Percentiles rank a stretch among this genome's conserved stretches.
Evolutionary conservation across 345 rosid genomes (phyloP).

Genomic region (Dimocarpus longan): DNA sequence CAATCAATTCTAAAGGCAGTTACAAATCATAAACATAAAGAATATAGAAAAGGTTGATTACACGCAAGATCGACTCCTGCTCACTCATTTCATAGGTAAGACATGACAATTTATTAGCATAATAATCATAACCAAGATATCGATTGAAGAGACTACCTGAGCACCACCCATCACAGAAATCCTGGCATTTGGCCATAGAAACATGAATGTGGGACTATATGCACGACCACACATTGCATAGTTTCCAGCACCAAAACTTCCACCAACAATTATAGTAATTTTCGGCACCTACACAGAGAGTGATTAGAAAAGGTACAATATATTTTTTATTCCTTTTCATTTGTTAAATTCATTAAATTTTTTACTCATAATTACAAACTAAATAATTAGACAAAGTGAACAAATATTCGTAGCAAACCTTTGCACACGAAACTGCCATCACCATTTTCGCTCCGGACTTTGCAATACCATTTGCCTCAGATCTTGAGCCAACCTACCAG

Average conservation of each 20-base stretch:
- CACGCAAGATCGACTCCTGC: neutral
- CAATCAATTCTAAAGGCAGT: neutral
- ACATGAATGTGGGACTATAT: constrained; percentile 82
- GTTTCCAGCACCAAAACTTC: constrained; percentile 98
- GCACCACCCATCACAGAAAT: constrained; percentile 97
- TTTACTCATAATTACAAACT: neutral
- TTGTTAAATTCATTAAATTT: neutral
- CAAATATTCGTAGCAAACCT: constrained; percentile 45
- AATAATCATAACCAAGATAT: neutral
- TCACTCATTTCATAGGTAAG: neutral
- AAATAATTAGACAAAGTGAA: neutral
- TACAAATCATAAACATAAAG: neutral
- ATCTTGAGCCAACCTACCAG: constrained; percentile 89
- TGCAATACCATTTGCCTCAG: constrained; percentile 97
- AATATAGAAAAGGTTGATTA: neutral
- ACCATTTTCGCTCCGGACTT: constrained; percentile 99
- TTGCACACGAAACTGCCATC: constrained; percentile 98
- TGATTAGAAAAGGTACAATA: neutral
- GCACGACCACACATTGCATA: constrained; percentile 99
- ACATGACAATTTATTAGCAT: neutral
- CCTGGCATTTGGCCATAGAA: constrained; percentile 95
- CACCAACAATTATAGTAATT: constrained; percentile 82
- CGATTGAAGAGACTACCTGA: constrained; percentile 54
- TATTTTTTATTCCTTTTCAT: neutral
- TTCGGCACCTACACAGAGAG: constrained; percentile 70